Base-by-base conservation (phyloP, 192 early-diverging fungal genomes). In the Oehlia diaphana region DNA sequence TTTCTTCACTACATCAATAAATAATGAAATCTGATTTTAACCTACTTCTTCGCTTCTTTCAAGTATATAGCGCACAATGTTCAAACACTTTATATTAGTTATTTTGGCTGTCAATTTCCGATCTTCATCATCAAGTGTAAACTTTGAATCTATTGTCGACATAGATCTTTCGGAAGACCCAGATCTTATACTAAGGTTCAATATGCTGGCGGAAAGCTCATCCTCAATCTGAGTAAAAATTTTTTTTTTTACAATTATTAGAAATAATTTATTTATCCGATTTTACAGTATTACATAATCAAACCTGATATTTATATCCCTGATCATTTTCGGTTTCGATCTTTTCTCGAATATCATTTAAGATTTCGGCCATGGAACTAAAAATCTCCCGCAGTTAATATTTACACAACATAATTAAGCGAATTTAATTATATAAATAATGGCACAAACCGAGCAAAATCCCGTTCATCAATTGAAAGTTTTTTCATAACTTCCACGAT, bases 401-500 rank as follows among this genome's bases (percentile, higher is more conserved):
- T 23, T 31, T 7, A 39, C 35, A 62, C 14, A 78, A 58, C 31
- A 23, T 62, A 14, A 66, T 21, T 58, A 9, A 2, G n/a, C 53
- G 9, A 31, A 3, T 26, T 9, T 58, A 26, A 42, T 63, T 23
- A 3, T 47, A 33, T 21, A 16, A 10, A 39, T 76, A 9, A n/a
- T 4, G 12, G 74, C 63, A 80, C 74, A 63, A 87, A 83, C 78
- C 92, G 88, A n/a, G 93, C 95, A 85, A 96, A 96, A 78, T 97
- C 96, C 64, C 90, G 89, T 80, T 97, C 95, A 79, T 91, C 92
- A 69, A 92, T 81, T 5, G 94, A 90, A 23, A 95, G 90, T 74
- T 89, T 92, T 49, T 88, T 90, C 82, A 96, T 90, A 10, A 94
- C 89, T 53, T 93, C 90, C 16, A 95, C 87, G n/a, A 95, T 92